Conservation (phyloP, 108 stramenopile genomes). For the Cyclotella atomus region DNA sequence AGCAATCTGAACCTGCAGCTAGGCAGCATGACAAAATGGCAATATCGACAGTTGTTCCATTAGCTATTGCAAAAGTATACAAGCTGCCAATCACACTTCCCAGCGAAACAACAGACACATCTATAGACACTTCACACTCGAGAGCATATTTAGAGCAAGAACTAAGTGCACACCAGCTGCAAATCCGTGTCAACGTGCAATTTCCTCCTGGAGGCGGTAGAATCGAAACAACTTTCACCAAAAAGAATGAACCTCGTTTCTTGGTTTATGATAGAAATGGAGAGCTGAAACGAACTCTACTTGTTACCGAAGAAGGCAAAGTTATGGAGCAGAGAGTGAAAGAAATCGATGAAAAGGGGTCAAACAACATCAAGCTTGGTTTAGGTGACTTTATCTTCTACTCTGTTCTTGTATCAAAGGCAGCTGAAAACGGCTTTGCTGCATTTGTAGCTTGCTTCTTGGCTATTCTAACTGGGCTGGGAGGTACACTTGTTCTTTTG, state of each 20-base stretch:
- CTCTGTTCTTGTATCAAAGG: constrained; percentile 91
- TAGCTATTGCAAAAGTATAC: constrained; percentile 77
- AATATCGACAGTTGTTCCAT: constrained; percentile 43
- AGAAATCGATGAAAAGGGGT: constrained; percentile 34
- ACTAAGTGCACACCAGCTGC: constrained; percentile 51
- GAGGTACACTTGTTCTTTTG: constrained; percentile 87
- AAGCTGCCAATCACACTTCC: constrained; percentile 49
- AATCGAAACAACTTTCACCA: constrained; percentile 48
- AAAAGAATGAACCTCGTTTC: constrained; percentile 44
- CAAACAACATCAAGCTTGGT: constrained; percentile 62
- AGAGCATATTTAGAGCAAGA: constrained; percentile 43
- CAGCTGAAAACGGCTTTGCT: constrained; percentile 89
- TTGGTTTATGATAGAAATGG: constrained; percentile 62
- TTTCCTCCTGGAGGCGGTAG: constrained; percentile 71
- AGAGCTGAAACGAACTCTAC: constrained; percentile 57
- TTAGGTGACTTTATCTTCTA: constrained; percentile 98
- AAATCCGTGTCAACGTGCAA: constrained; percentile 53
- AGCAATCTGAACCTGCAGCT: no score
- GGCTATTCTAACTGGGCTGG: constrained; percentile 84
- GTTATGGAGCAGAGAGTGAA: constrained; percentile 40
- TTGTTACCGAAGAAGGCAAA: constrained; percentile 60
- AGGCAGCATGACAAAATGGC: background rate
- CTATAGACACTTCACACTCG: constrained; percentile 33
- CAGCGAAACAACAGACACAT: constrained; percentile 7
- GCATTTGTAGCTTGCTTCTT: constrained; percentile 89